Conservation (phyloP, 768 basidiomycete species). For the Scleroderma bovista region DNA sequence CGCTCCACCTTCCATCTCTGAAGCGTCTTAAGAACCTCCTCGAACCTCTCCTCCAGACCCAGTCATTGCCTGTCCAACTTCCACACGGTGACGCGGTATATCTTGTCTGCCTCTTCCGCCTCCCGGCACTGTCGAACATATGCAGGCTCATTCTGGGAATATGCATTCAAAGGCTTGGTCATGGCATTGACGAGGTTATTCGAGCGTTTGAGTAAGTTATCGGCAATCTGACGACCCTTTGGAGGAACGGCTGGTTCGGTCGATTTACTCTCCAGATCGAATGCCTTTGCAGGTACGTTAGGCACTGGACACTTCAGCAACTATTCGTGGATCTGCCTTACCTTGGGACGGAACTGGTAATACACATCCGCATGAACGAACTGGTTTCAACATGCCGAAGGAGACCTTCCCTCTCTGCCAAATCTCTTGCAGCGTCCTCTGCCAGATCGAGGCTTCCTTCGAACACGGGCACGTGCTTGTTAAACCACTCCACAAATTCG, state of each 20-base stretch:
- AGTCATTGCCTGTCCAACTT: constrained; percentile 82
- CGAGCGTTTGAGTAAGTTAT: constrained; percentile 63
- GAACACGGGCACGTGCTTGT: constrained; percentile 71
- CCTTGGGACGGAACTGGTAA: constrained; percentile 85
- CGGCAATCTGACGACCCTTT: constrained; percentile 37
- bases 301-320: constrained; percentile 18
- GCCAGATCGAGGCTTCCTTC: constrained; percentile 76
- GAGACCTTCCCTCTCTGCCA: constrained; percentile 49
- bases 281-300: constrained; percentile 14
- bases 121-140: constrained; percentile 69
- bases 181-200: constrained; percentile 68
- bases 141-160: constrained; percentile 49
- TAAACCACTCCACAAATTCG: constrained; percentile 82
- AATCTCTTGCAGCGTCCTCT: constrained; percentile 55
- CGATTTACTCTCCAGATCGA: constrained; percentile 22
- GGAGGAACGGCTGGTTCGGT: constrained; percentile 14
- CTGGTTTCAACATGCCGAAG: constrained; percentile 74
- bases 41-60: constrained; percentile 82
- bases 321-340: constrained; percentile 24
- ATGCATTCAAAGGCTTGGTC: constrained; percentile 57
- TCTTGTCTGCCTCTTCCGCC: constrained; percentile 73
- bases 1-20: constrained; percentile 86
- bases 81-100: constrained; percentile 72
- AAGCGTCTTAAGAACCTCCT: constrained; percentile 71
- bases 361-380: constrained; percentile 74